These are phyloP conservation scores for Medicago arabica DNA, from an alignment of 306 rosid species.

Conservation along the genomic window DNA sequence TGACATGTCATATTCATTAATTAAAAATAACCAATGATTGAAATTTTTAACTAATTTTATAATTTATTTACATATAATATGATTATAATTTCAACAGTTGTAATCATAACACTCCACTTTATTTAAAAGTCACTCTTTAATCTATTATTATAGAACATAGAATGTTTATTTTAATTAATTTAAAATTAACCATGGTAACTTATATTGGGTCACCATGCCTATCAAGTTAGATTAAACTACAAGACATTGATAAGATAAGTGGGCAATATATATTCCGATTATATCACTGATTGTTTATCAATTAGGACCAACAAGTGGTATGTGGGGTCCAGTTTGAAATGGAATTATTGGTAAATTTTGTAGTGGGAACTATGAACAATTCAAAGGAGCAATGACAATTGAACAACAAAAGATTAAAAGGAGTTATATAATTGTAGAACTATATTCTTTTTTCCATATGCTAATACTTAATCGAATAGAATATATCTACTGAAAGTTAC, in stretches of 20 bases:
- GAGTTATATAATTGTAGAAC: constrained; percentile 21
- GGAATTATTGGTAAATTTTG: constrained; percentile 35
- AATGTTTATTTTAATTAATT: neutral
- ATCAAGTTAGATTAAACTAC: neutral
- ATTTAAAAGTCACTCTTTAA: neutral
- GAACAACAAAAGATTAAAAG: neutral
- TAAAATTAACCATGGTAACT: neutral
- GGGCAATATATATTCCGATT: constrained; percentile 17
- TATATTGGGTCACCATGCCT: neutral
- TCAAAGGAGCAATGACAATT: constrained; percentile 31
- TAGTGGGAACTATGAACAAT: constrained; percentile 21
- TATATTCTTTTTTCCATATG: neutral
- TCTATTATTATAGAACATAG: neutral
- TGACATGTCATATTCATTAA: neutral
- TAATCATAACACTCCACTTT: constrained; percentile 1
- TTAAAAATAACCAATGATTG: constrained; percentile 10
- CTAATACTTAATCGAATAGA: constrained; percentile 11
- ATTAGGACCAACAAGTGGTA: constrained; percentile 36
- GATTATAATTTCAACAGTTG: neutral
- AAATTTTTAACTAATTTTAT: neutral
- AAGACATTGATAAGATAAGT: constrained; percentile 19
- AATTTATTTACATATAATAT: neutral
- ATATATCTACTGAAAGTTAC: neutral
- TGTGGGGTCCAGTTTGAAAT: constrained; percentile 43
- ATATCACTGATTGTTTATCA: neutral